Base-by-base conservation (phyloP, 202 grass and related monocot genomes). In the Zoysia matrella region DNA sequence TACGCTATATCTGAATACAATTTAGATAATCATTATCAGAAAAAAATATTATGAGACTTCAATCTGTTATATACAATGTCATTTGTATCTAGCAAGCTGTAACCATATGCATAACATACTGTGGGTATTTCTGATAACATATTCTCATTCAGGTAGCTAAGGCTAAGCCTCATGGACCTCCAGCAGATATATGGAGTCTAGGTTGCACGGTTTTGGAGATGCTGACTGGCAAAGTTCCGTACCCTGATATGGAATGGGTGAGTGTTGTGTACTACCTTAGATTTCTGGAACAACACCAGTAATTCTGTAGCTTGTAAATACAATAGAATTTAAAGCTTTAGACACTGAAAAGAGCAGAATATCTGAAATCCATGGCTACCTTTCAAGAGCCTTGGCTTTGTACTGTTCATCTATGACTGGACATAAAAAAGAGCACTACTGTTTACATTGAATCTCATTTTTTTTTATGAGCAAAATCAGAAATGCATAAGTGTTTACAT, bases 161-260 rank as follows among this genome's bases (percentile, higher is more conserved):
- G 71, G 79, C 90, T 66, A 93, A 67, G 48, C 85, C 87, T 65
- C 89, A 98, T 66, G 95, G 95, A 49, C 85, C 90, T 75, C 51
- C 92, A 71, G 88, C 88, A 50, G 95, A 98, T 67, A 95, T 98
- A 85, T 98, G 95, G 95, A 98, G 95, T 83, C 92, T 98, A 55
- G 95, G 95, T 44, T 98, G 95, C 89, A 98, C 95, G 52, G 95
- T 98, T 85, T 64, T 98, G 78, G 95, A 98, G 85, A 98, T 98
- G 95, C 42, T 95, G 65, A 98, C 95, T 0, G 60, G 87, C 60
- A 75, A 84, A 54, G 70, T 95, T 80, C 95, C 95, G 2, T 98
- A 98, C 75, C 92, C 90, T 65, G 85, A 95, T 67, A 82, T 84
- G 66, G 95, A 98, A 86, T 98, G 92, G 95, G 95, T 95, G 62